These are phyloP conservation scores for Seiridium unicorne DNA, from an alignment of 2,329 filamentous ascomycete genomes.

Conservation along the genomic window DNA sequence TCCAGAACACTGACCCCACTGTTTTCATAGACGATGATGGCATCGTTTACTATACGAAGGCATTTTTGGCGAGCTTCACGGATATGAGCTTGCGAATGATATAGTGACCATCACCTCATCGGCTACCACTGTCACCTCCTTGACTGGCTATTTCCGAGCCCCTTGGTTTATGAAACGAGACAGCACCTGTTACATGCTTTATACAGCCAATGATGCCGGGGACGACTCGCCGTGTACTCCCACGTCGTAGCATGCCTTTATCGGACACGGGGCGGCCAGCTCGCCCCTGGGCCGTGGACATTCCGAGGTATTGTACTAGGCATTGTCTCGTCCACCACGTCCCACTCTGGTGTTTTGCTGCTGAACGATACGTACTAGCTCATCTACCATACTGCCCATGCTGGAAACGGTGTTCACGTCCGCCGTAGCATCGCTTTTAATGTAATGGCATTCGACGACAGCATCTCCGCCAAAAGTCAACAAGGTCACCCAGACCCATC, in stretches of 20 bases:
- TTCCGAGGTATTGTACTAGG: constrained; percentile 31
- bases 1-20: constrained; percentile 39
- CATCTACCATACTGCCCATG: constrained; percentile 34
- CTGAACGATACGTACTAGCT: constrained; percentile 28
- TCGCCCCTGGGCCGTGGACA: constrained; percentile 33
- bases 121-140: constrained; percentile 16
- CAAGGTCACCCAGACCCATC: constrained; percentile 27
- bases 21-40: constrained; percentile 34
- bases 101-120: constrained; percentile 32
- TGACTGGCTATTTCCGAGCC: constrained; percentile 35
- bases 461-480: constrained; percentile 23
- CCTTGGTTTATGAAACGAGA: constrained; percentile 36
- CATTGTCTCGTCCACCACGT: constrained; percentile 35
- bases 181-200: constrained; percentile 36
- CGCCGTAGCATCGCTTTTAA: constrained; percentile 34
- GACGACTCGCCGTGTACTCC: constrained; percentile 33
- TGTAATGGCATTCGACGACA: constrained; percentile 29
- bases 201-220: constrained; percentile 36
- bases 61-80: constrained; percentile 32
- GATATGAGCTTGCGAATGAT: constrained; percentile 31
- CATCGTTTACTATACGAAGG: constrained; percentile 36
- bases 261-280: constrained; percentile 33
- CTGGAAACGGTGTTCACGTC: constrained; percentile 31
- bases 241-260: constrained; percentile 35
- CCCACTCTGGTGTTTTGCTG: constrained; percentile 31